A percentile compares a stretch with the other conserved stretches of the same genome.
Evolutionary conservation across 73 alveolate genomes (phyloP).

Genomic region (Tetrahymena borealis): DNA sequence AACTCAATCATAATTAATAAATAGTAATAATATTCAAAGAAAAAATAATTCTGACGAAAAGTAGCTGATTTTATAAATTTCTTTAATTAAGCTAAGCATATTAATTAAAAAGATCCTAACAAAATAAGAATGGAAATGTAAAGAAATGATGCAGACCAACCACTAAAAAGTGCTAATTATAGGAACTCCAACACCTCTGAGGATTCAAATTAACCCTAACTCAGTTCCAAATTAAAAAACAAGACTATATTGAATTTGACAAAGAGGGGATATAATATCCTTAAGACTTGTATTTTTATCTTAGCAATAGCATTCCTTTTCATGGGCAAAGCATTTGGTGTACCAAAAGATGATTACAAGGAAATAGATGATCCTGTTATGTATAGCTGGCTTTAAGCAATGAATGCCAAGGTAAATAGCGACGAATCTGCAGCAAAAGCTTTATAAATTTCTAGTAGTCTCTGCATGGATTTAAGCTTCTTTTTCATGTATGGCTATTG

Average conservation of each 20-base stretch:
- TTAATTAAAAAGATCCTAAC: too few relatives aligned
- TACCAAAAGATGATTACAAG: neutral
- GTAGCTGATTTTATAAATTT: too few relatives aligned
- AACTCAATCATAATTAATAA: too few relatives aligned
- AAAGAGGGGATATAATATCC: neutral
- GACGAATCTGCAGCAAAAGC: neutral
- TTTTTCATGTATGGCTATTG: neutral
- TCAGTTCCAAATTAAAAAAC: neutral
- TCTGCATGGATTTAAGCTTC: neutral
- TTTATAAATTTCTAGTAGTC: neutral
- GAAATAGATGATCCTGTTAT: neutral
- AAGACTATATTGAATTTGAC: neutral
- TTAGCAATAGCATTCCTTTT: neutral
- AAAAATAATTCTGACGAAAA: too few relatives aligned
- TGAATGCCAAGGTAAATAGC: neutral
- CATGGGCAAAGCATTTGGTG: neutral
- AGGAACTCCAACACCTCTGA: neutral
- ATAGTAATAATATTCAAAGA: too few relatives aligned
- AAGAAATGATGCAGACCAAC: too few relatives aligned
- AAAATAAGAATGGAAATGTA: too few relatives aligned
- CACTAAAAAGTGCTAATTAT: neutral
- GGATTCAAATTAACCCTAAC: neutral
- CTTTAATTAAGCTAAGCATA: too few relatives aligned
- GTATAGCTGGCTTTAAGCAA: neutral
- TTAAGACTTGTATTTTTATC: neutral